Conservation (phyloP, 352 stramenopile species). For the Blastocystis sp. region DNA sequence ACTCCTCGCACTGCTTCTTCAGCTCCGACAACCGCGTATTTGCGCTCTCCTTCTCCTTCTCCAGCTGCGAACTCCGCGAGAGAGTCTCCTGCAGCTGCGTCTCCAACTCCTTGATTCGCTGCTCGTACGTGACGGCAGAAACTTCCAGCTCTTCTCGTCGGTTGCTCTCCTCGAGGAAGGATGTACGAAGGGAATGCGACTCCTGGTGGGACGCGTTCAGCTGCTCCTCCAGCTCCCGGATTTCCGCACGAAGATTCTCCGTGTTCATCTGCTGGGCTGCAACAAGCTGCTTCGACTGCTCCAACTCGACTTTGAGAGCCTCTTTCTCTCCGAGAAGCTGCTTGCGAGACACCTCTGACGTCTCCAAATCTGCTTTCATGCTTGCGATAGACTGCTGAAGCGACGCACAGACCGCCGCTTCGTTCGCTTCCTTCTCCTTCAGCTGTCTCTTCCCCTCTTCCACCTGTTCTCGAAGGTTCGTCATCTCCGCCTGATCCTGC, state of each 20-base stretch:
- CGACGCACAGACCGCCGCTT: not conserved
- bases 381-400: not conserved
- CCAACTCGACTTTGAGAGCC: not conserved
- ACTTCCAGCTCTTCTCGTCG: not conserved
- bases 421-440: not conserved
- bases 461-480: no score
- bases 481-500: no score
- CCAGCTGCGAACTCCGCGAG: not conserved
- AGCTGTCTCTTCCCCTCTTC: not conserved
- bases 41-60: not conserved
- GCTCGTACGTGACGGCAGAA: not conserved
- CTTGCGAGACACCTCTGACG: not conserved
- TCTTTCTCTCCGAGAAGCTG: not conserved
- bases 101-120: not conserved
- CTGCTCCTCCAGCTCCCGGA: not conserved
- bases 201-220: not conserved
- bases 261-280: not conserved
- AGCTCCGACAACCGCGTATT: not conserved
- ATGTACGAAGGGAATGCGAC: not conserved
- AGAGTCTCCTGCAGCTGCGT: not conserved
- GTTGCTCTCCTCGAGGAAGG: not conserved
- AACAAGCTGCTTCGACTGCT: not conserved
- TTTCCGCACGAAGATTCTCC: not conserved
- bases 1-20: not conserved
- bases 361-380: not conserved